Evolutionary conservation across 768 basidiomycete genomes (phyloP).

Genomic region (Mycena latifolia): DNA sequence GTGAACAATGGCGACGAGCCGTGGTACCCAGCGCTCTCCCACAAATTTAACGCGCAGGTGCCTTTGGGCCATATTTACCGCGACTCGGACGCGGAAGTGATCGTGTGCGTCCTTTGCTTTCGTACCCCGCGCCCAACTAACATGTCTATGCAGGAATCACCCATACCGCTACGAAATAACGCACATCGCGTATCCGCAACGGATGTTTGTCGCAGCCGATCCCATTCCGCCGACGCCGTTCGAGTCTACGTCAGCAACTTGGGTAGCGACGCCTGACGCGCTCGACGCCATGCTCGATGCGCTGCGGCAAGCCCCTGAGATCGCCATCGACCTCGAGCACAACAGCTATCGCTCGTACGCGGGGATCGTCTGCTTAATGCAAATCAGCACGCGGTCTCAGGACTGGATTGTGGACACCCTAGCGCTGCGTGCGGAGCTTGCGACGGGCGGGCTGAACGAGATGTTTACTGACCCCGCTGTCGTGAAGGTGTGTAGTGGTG

Average conservation of each 20-base stretch:
- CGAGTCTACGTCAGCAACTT: conserved; percentile 76
- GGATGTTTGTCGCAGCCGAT: conserved; percentile 67
- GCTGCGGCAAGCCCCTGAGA: conserved; percentile 76
- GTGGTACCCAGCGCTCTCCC: conserved; percentile 78
- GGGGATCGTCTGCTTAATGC: conserved; percentile 95
- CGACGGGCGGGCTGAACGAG: conserved; percentile 74
- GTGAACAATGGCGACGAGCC: conserved; percentile 68
- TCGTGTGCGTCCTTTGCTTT: conserved; percentile 45
- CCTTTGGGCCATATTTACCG: conserved; percentile 77
- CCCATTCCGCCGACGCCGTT: conserved; percentile 71
- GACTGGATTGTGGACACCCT: conserved; percentile 93
- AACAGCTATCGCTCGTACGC: conserved; percentile 88
- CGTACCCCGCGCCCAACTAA: not conserved
- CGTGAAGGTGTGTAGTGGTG: conserved; percentile 74
- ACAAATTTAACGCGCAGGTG: conserved; percentile 88
- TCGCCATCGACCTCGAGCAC: conserved; percentile 96
- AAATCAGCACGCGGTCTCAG: conserved; percentile 83
- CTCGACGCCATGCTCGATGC: conserved; percentile 75
- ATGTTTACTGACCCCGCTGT: conserved; percentile 88
- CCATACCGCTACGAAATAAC: conserved; percentile 91
- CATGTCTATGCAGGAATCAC: conserved; percentile 59
- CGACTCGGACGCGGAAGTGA: conserved; percentile 42
- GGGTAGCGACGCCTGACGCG: conserved; percentile 69
- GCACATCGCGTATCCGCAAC: conserved; percentile 76
- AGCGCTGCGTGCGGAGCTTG: conserved; percentile 76